Evolutionary conservation across 164 flowering plant genomes (phyloP), one percentile per base, ranked within the genome.

Genomic region (Nelumbo lutea): DNA sequence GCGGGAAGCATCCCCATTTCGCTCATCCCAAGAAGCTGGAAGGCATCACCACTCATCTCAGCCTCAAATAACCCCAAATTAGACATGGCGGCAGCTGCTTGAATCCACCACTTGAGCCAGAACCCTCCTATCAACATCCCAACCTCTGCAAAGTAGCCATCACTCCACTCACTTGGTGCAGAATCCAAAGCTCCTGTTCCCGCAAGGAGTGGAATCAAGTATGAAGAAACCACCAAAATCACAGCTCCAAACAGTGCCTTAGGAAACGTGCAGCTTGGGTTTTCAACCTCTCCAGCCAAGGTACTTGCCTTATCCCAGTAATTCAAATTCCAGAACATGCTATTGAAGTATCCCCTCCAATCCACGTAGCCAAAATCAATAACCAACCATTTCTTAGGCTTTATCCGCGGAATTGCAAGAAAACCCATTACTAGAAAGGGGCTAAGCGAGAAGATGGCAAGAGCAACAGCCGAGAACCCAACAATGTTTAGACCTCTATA

Each of bases 281-380:
- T 78, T 64, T 89, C 86, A 57, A 90, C 83, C 82, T 90, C 98
- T 40, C 93, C 96, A 0, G 93, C 92, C 46, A 90, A 70, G 0
- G 98, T 93, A 75, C 98, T 93, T 0, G 94, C 97, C 73, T 89
- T 89, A 52, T 93, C 98, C 98, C 97, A 91, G 62, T 88, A 93
- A 73, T 93, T 93, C 81, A 93, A 73, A 69, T 93, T 93, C 97
- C 97, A 93, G 75, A 91, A 93, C 90, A 91, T 77, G 56, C 82
- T 81, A 76, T 93, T 93, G 69, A 93, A 90, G 74, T 86, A 93
- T 1, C 91, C 92, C 72, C 94, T 83, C 96, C 92, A 89, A 68
- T 89, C 73, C 56, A 90, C 91, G 68, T 76, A 80, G 73, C 72
- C 72, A 45, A 81, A 79, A 79, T 90, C 87, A 62, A 93, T 80